Evolutionary conservation across 441 rosid species (phyloP), one percentile per base, ranked within the genome.

Genomic region (Pelargonium fulgidum): DNA sequence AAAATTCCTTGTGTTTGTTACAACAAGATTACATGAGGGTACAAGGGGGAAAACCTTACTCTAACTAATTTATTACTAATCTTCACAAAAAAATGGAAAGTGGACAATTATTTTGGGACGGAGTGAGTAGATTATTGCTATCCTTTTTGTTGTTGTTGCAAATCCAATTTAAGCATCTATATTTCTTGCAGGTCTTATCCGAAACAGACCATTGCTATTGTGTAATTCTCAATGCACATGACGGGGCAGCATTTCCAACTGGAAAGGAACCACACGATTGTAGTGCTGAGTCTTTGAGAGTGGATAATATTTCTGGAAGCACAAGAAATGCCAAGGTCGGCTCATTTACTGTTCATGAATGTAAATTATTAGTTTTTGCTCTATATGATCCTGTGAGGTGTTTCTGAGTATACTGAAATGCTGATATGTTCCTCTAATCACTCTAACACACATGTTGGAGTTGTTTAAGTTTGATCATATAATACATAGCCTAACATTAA

Each of bases 231-330:
- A 92, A 94, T 77, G 91, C 96, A 62, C 88, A 89, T 70, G 93
- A 85, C 77, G 97, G 96, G 50, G 97, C 96, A 74, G 97, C 97
- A 61, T 94, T 94, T 86, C 97, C 98, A 65, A 77, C 70, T 68
- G 83, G 58, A 66, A 79, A 77, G 69, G 89, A 65, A 71, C 76
- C 72, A 45, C 70, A 41, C 70, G 88, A 82, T 78, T 79, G 77
- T 70, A 79, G 73, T 75, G 74, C 64, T 72, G 68, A 81, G 33
- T 69, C 84, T 62, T 22, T 56, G 65, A 76, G 71, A 66, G 64
- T 76, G 63, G 77, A 79, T 73, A 64, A 71, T 29, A 76, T 45
- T 63, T 69, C 86, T 70, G 80, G 64, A 79, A 84, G 73, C 72
- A 76, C 73, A 13, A 83, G 75, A 50, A 83, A 82, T 80, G 80